Evolutionary conservation across 2,329 filamentous ascomycete genomes (phyloP).

Genomic region (Parastagonospora avenae): DNA sequence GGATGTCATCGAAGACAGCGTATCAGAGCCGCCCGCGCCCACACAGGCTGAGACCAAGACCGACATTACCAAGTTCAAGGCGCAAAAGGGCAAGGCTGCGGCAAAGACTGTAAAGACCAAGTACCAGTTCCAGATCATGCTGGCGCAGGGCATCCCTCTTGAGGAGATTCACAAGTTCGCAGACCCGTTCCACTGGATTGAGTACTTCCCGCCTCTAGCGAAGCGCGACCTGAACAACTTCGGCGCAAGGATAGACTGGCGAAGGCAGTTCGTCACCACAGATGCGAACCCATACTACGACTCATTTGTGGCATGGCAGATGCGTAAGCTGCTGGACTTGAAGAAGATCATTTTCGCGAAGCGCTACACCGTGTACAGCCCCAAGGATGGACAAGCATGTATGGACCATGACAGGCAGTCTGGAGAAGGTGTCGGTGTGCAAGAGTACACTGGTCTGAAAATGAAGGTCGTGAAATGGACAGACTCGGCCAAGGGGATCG

Average conservation of each 20-base stretch:
- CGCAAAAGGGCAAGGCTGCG: slow-evolving; percentile 79
- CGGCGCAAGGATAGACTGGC: slow-evolving; percentile 90
- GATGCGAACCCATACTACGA: slow-evolving; percentile 98
- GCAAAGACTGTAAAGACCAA: slow-evolving; percentile 92
- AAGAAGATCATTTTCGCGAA: slow-evolving; percentile 94
- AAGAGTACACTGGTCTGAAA: slow-evolving; percentile 93
- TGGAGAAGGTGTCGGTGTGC: slow-evolving; percentile 80
- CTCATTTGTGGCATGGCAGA: slow-evolving; percentile 94
- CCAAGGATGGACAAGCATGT: slow-evolving; percentile 86
- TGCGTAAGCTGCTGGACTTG: slow-evolving; percentile 86
- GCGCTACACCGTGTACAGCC: slow-evolving; percentile 86
- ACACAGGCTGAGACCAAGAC: slow-evolving; percentile 70
- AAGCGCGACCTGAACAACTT: slow-evolving; percentile 80
- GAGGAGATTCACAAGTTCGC: slow-evolving; percentile 94
- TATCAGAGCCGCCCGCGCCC: slow-evolving; percentile 60
- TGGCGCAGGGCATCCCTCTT: slow-evolving; percentile 82
- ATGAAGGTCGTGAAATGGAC: slow-evolving; percentile 90
- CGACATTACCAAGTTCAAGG: slow-evolving; percentile 85
- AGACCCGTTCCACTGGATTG: slow-evolving; percentile 88
- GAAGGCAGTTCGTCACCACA: slow-evolving; percentile 89
- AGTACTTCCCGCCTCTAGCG: slow-evolving; percentile 86
- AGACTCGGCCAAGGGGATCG: slow-evolving; percentile 70
- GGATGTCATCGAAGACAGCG: slow-evolving; percentile 52
- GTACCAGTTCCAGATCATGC: slow-evolving; percentile 96
- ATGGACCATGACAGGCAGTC: slow-evolving; percentile 85